phyloP scores from a whole-genome alignment of 2,329 filamentous ascomycete genomes.

The Cladosporium sp. region DNA sequence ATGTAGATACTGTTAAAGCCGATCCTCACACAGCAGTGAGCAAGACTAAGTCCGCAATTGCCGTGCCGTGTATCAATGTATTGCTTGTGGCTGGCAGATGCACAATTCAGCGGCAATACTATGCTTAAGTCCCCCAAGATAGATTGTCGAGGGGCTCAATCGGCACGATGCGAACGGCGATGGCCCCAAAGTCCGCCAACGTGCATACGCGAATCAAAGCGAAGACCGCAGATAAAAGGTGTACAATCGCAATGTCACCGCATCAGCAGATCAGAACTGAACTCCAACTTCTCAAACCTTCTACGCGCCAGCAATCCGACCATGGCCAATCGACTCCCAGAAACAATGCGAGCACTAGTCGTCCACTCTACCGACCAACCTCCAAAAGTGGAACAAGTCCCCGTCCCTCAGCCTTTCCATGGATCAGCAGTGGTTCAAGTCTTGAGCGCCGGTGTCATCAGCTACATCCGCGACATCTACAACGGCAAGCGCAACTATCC shows the following conservation, averaged over 20 bases:
- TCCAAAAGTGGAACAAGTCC: slow-evolving; percentile 22
- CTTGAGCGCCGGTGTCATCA: slow-evolving; percentile 40
- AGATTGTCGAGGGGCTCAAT: background rate
- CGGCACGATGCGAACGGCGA: background rate
- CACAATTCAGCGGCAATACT: background rate
- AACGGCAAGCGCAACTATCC: slow-evolving; percentile 37
- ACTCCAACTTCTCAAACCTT: background rate
- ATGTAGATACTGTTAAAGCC: background rate
- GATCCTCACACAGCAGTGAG: background rate
- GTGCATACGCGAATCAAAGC: background rate
- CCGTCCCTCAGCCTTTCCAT: slow-evolving; percentile 15
- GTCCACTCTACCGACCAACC: slow-evolving; percentile 21
- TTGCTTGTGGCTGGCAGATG: background rate
- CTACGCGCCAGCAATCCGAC: background rate
- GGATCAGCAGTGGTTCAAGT: slow-evolving; percentile 46
- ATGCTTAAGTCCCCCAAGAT: background rate
- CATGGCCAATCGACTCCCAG: slow-evolving; percentile 14
- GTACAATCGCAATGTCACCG: background rate
- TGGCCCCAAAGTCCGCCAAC: background rate
- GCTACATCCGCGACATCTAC: slow-evolving; percentile 46
- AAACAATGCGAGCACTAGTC: slow-evolving; percentile 24
- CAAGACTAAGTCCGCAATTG: background rate
- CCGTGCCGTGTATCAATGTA: background rate
- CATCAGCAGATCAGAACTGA: background rate
- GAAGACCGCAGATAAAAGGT: background rate